These are phyloP conservation scores for Aegilops sharonensis DNA, from an alignment of 176 grass and related monocot genomes.

Conservation along the genomic window DNA sequence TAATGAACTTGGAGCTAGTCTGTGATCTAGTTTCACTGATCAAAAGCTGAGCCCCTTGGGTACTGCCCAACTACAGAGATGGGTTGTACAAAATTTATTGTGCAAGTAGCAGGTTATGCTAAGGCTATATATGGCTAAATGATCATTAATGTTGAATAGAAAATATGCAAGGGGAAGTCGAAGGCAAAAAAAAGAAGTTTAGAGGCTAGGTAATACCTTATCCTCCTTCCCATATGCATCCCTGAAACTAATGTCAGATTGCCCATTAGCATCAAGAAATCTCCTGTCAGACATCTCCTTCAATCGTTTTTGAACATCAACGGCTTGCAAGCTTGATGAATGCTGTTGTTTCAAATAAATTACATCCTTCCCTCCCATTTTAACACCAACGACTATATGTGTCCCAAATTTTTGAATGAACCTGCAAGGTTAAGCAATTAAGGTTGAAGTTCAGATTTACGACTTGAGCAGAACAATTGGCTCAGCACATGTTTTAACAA, in stretches of 20 bases:
- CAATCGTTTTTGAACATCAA: conserved; percentile 88
- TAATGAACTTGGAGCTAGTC: conserved; percentile 4
- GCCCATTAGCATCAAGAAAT: conserved; percentile 56
- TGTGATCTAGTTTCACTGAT: not conserved
- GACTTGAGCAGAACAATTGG: not conserved
- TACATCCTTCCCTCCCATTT: conserved; percentile 98
- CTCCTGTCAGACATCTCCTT: conserved; percentile 81
- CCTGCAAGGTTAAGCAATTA: conserved; percentile 51
- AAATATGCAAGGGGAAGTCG: not conserved
- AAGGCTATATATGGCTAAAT: not conserved
- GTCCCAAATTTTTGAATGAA: conserved; percentile 95
- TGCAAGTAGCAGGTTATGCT: not conserved
- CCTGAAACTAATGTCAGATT: conserved; percentile 55
- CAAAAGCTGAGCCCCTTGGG: not conserved
- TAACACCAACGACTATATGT: conserved; percentile 89
- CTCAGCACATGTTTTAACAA: not conserved
- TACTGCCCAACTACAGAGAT: not conserved
- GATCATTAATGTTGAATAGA: not conserved
- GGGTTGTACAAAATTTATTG: not conserved
- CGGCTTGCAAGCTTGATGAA: conserved; percentile 68
- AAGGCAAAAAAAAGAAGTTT: not conserved
- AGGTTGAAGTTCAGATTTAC: not conserved
- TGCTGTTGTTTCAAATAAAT: conserved; percentile 89
- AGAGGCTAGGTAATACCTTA: conserved; percentile 54
- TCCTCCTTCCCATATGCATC: conserved; percentile 56